These are phyloP conservation scores for Berberis thunbergii DNA, from an alignment of 164 flowering plant genomes.

Conservation along the genomic window DNA sequence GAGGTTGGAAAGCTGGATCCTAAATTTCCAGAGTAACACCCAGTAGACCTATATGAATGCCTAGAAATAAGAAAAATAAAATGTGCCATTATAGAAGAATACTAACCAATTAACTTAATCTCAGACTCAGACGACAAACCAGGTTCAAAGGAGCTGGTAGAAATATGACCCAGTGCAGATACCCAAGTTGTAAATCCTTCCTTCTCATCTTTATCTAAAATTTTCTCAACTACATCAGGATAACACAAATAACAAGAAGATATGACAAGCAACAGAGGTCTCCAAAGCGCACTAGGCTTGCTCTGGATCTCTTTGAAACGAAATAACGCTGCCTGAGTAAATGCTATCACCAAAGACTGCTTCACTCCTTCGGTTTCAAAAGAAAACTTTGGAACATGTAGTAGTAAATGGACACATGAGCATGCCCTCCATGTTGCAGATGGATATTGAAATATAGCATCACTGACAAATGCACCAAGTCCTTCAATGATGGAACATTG, in stretches of 20 bases:
- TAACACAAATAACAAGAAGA: conserved; percentile 57
- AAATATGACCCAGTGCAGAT: conserved; percentile 35
- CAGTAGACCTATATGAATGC: no score
- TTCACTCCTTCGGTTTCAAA: conserved; percentile 42
- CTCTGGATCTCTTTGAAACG: conserved; percentile 34
- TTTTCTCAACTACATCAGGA: conserved; percentile 45
- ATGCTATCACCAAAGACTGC: conserved; percentile 40
- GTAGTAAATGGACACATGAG: conserved; percentile 52
- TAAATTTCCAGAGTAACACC: no score
- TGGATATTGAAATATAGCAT: conserved; percentile 55
- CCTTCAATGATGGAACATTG: conserved; percentile 51
- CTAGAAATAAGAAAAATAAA: no score
- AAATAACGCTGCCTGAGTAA: conserved; percentile 47
- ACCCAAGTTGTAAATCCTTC: conserved; percentile 47
- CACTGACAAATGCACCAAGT: conserved; percentile 46
- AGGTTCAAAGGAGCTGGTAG: conserved; percentile 27
- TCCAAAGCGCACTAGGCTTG: conserved; percentile 61
- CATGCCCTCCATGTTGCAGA: conserved; percentile 73
- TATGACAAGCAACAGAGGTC: conserved; percentile 57
- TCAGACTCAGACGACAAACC: conserved; percentile 29
- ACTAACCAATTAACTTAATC: conserved; percentile 29
- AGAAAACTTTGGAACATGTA: conserved; percentile 47
- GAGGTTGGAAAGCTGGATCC: no score
- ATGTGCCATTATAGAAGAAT: not conserved
- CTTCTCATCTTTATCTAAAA: conserved; percentile 36